Evolutionary conservation across 805 yeast species (phyloP).

Genomic region (Kuraishia ogatae): DNA sequence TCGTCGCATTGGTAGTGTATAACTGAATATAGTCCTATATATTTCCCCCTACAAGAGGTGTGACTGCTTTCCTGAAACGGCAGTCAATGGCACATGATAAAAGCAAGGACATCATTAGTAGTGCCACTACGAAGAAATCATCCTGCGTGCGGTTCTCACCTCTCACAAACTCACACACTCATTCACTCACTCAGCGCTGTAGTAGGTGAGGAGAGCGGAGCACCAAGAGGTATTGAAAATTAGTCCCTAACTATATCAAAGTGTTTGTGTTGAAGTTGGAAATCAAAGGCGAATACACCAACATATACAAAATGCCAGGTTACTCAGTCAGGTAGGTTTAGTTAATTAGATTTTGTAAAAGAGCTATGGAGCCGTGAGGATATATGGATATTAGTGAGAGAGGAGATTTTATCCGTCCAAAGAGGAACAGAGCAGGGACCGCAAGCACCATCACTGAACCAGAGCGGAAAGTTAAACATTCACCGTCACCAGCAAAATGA

Average conservation of each 20-base stretch:
- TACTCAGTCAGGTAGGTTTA: constrained; percentile 90
- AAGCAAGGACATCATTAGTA: not conserved
- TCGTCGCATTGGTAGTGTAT: too few species aligned
- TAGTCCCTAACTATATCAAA: not conserved
- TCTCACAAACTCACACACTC: not conserved
- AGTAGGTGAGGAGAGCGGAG: not conserved
- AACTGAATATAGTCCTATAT: not conserved
- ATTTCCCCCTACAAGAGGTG: not conserved
- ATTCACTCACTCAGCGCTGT: not conserved
- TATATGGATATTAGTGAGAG: not conserved
- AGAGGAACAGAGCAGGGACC: not conserved
- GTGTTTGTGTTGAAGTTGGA: not conserved
- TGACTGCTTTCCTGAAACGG: not conserved
- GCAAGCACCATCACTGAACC: not conserved
- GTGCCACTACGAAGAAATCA: not conserved
- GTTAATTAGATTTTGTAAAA: not conserved
- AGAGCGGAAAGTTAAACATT: not conserved
- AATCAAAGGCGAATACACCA: not conserved
- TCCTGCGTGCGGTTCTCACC: not conserved
- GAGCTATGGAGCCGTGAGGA: not conserved
- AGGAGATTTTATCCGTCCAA: not conserved
- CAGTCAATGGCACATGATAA: not conserved
- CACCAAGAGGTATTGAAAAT: not conserved
- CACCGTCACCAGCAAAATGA: not conserved
- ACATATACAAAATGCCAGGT: constrained; percentile 73